Conservation (phyloP, 2,329 filamentous ascomycete genomes). For the Atkinsonella hypoxylon region DNA sequence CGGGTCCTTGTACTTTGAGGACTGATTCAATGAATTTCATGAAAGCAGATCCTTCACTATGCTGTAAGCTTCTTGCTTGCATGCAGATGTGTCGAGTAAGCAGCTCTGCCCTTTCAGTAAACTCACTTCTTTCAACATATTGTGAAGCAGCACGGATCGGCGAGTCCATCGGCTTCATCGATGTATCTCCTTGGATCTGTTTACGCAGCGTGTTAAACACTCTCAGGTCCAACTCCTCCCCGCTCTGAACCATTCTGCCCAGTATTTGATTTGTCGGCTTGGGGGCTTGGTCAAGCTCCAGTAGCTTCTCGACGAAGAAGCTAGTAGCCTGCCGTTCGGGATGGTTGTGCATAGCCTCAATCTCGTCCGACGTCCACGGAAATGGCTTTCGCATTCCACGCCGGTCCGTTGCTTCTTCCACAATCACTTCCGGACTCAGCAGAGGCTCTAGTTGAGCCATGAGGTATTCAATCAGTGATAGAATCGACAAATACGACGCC, state of each 20-base stretch:
- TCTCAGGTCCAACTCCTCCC: slow-evolving; percentile 35
- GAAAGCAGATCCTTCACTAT: slow-evolving; percentile 36
- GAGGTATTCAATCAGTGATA: slow-evolving; percentile 36
- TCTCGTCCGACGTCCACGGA: slow-evolving; percentile 34
- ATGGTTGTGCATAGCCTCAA: slow-evolving; percentile 31
- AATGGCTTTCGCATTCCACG: slow-evolving; percentile 24
- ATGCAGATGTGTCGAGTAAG: slow-evolving; percentile 31
- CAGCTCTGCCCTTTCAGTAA: slow-evolving; percentile 20
- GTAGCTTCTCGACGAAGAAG: slow-evolving; percentile 54
- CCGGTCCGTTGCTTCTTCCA: slow-evolving; percentile 28
- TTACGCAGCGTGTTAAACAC: slow-evolving; percentile 41
- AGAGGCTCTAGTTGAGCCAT: slow-evolving; percentile 30
- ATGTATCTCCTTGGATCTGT: slow-evolving; percentile 36
- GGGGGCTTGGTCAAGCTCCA: slow-evolving; percentile 47
- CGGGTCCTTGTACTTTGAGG: slow-evolving; percentile 17
- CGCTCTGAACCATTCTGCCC: slow-evolving; percentile 39
- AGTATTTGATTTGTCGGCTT: slow-evolving; percentile 44
- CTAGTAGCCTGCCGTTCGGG: slow-evolving; percentile 23
- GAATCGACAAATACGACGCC: slow-evolving; percentile 40
- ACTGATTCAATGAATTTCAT: slow-evolving; percentile 29
- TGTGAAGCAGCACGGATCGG: slow-evolving; percentile 45
- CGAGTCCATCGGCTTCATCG: slow-evolving; percentile 33
- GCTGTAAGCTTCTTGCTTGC: slow-evolving; percentile 33
- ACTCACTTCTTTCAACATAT: slow-evolving; percentile 36
- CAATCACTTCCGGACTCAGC: slow-evolving; percentile 22